phyloP scores from a whole-genome alignment of 768 basidiomycete species.

The Termitomyces eurrhizus region DNA sequence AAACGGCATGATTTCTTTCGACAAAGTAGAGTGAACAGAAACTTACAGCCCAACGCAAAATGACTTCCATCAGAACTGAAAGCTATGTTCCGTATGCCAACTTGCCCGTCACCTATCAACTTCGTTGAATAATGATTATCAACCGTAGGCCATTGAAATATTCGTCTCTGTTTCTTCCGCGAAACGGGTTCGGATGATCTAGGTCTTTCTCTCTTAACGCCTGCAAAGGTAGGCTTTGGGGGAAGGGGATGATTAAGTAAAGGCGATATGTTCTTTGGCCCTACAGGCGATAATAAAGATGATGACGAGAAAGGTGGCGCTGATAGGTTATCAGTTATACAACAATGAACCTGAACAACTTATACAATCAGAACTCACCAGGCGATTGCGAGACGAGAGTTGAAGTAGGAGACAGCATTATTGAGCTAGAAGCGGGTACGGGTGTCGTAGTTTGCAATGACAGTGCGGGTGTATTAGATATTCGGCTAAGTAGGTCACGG shows the following conservation, averaged over 20 bases:
- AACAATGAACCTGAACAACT: background rate
- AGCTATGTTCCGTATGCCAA: slow-evolving; percentile 42
- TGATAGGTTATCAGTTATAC: background rate
- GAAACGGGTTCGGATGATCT: slow-evolving; percentile 16
- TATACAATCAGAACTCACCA: background rate
- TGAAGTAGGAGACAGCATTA: slow-evolving; percentile 8
- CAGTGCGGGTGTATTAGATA: slow-evolving; percentile 8
- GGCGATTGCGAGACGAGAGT: slow-evolving; percentile 7
- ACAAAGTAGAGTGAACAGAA: background rate
- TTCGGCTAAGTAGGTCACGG: slow-evolving; percentile 13
- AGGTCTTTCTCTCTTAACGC: slow-evolving; percentile 37
- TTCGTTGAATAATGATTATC: slow-evolving; percentile 30
- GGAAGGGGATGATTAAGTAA: slow-evolving; percentile 27
- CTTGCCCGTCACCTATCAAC: slow-evolving; percentile 44
- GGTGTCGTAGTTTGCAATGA: slow-evolving; percentile 1
- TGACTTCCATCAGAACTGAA: slow-evolving; percentile 51
- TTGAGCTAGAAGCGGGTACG: background rate
- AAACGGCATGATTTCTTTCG: slow-evolving; percentile 4
- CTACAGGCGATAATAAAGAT: slow-evolving; percentile 1
- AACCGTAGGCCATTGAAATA: slow-evolving; percentile 46
- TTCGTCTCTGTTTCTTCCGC: slow-evolving; percentile 29
- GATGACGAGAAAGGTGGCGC: slow-evolving; percentile 10
- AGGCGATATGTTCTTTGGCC: slow-evolving; percentile 6
- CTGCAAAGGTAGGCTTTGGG: slow-evolving; percentile 26
- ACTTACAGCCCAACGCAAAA: slow-evolving; percentile 58